Percentiles rank a stretch among this genome's conserved stretches.
These are phyloP conservation scores for Kwoniella sp. DNA, from an alignment of 768 basidiomycete genomes.

Conservation along the genomic window DNA sequence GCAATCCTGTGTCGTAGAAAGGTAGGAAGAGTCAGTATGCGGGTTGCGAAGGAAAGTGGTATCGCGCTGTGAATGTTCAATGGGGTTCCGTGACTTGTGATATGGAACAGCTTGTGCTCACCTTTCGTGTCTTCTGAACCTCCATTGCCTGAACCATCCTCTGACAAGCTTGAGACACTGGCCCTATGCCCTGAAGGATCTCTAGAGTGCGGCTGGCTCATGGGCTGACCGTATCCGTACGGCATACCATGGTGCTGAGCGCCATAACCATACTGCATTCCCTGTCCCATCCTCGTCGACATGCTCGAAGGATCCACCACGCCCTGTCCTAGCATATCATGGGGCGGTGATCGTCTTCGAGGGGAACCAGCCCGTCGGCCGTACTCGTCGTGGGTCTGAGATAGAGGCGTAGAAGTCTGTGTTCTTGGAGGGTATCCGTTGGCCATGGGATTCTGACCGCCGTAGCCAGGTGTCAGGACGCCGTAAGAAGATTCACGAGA, in stretches of 20 bases:
- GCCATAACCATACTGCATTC: conserved; percentile 27
- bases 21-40: too few species aligned
- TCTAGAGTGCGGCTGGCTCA: conserved; percentile 16
- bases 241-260: conserved; percentile 29
- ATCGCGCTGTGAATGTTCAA: too few species aligned
- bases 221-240: conserved; percentile 26
- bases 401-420: conserved; percentile 45
- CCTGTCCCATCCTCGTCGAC: conserved; percentile 26
- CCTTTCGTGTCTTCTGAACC: conserved; percentile 37
- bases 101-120: too few species aligned
- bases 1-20: too few species aligned
- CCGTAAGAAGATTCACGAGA: conserved; percentile 44
- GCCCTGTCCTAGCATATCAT: conserved; percentile 43
- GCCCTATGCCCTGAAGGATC: conserved; percentile 32
- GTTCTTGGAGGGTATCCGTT: conserved; percentile 47
- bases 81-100: too few species aligned
- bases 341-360: conserved; percentile 31
- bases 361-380: conserved; percentile 23
- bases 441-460: conserved; percentile 30
- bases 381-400: conserved; percentile 40
- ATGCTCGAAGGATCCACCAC: conserved; percentile 45
- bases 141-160: conserved; percentile 39
- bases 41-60: too few species aligned
- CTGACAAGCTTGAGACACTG: conserved; percentile 43
- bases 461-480: conserved; percentile 39